Base-by-base conservation (phyloP, 495 filamentous ascomycete species). In the Annulohypoxylon moriforme region DNA sequence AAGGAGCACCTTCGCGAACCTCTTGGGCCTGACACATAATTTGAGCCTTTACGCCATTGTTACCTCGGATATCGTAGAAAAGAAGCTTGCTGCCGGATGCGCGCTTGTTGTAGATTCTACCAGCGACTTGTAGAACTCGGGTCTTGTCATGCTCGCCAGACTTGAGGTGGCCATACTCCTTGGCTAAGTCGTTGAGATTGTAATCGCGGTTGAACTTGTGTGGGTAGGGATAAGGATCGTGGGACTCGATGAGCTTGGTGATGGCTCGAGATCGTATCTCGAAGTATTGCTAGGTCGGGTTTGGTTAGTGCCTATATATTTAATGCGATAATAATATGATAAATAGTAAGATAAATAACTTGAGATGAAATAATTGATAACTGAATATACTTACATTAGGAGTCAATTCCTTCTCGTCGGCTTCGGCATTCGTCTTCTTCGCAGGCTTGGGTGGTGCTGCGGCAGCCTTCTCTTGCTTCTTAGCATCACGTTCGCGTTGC, bases 131-230 rank as follows among this genome's bases (percentile, higher is more conserved):
- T 63, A 98, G 83, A 70, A 87, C 86, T 60, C 88, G 84, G 65
- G 93, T 90, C 77, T 91, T 85, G 78, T 87, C 86, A 59, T 88
- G 83, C 82, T 98, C 94, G 77, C 96, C 96, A 71, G 93, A 96
- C 83, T 91, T 90, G 75, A 98, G 89, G 55, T 87, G 79, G 53
- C 85, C 85, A 74, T 92, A 95, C 31, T 93, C 83, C 71, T 90
- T 85, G 70, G 92, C 81, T 81, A 96, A 94, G 49, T 94, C 87
- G 67, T 86, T 81, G 58, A 97, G 84, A 71, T 94, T 91, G 72
- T 90, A 91, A 73, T 89, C 93, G 79, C 92, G 89, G 47, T 94
- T 84, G 87, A 98, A 98, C 86, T 98, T 98, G 89, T 99, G 96
- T 9, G 96, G 96, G 80, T 97, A 98, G 16, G 96, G 94, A 79